Percentiles rank a stretch among this genome's conserved stretches.
Evolutionary conservation across 1,284 basidiomycete species (phyloP).

Genomic region (Boletellus deceptivus): DNA sequence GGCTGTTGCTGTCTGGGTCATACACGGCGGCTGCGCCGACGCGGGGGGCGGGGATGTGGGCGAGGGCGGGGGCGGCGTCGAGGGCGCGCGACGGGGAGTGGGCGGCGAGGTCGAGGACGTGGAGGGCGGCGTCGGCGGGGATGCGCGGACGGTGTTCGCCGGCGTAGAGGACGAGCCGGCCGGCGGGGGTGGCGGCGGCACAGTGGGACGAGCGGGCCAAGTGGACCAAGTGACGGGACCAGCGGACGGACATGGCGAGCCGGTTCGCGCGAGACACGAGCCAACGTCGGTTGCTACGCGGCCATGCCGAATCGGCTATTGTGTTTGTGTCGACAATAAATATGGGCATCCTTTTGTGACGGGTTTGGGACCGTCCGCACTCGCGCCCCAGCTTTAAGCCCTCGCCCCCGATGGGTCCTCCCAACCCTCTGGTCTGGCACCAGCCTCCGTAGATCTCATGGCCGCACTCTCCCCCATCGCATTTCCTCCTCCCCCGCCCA

Average conservation of each 20-base stretch:
- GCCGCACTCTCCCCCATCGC: constrained; percentile 7
- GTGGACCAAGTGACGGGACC: constrained; percentile 15
- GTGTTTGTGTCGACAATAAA: constrained; percentile 10
- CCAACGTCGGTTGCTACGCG: too few species aligned
- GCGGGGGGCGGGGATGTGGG: constrained; percentile 23
- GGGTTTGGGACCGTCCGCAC: constrained; percentile 1
- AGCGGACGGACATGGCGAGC: constrained; percentile 21
- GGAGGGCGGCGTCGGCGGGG: constrained; percentile 37
- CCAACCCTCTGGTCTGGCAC: constrained; percentile 22
- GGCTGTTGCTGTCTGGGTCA: constrained; percentile 15
- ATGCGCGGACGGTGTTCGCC: constrained; percentile 42
- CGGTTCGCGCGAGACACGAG: neutral
- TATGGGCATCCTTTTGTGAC: constrained; percentile 26
- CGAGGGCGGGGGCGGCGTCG: neutral
- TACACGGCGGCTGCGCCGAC: constrained; percentile 39
- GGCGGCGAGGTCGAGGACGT: constrained; percentile 24
- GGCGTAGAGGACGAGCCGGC: constrained; percentile 35
- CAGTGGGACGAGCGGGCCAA: constrained; percentile 29
- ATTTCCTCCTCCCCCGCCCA: constrained; percentile 57
- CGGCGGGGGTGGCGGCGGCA: constrained; percentile 25
- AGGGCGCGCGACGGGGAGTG: constrained; percentile 4
- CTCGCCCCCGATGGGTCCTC: neutral
- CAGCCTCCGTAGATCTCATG: constrained; percentile 2
- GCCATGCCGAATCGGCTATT: constrained; percentile 2
- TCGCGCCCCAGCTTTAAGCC: constrained; percentile 7